A percentile compares a stretch with the other conserved stretches of the same genome.
Conservation (phyloP, 805 yeast genomes). For the Saturnispora diversa region DNA sequence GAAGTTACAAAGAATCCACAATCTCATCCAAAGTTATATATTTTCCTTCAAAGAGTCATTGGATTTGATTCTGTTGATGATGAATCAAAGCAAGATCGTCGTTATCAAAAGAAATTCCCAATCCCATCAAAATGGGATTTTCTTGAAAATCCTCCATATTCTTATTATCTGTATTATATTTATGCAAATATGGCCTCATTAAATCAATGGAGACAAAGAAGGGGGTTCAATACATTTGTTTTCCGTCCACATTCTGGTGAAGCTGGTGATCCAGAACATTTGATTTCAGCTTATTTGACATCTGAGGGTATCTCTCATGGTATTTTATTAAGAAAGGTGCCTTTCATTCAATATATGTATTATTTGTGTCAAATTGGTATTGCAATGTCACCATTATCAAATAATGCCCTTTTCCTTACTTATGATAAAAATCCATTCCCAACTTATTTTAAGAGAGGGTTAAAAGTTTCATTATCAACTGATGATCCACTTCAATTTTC, state of each 20-base stretch:
- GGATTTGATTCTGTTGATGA: slow-evolving; percentile 99
- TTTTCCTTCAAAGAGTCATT: slow-evolving; percentile 86
- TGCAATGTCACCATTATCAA: slow-evolving; percentile 97
- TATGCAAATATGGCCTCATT: slow-evolving; percentile 81
- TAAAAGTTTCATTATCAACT: slow-evolving; percentile 89
- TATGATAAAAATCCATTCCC: slow-evolving; percentile 97
- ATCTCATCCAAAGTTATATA: slow-evolving; percentile 82
- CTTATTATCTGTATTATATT: slow-evolving; percentile 84
- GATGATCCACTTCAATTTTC: slow-evolving; percentile 98
- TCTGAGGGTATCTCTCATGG: slow-evolving; percentile 96
- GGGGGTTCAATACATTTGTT: slow-evolving; percentile 84
- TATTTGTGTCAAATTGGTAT: slow-evolving; percentile 92
- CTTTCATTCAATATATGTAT: slow-evolving; percentile 88
- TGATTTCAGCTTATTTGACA: slow-evolving; percentile 79
- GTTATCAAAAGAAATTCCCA: slow-evolving; percentile 76
- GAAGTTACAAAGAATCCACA: slow-evolving; percentile 83
- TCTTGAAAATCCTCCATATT: slow-evolving; percentile 88
- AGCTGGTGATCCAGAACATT: slow-evolving; percentile 99
- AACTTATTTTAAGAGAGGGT: slow-evolving; percentile 82
- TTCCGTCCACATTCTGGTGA: slow-evolving; percentile 98
- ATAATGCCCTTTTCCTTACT: slow-evolving; percentile 90
- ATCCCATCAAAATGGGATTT: slow-evolving; percentile 77
- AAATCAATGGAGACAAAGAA: slow-evolving; percentile 69
- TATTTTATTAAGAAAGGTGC: slow-evolving; percentile 83
- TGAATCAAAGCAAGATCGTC: slow-evolving; percentile 85